Evolutionary conservation across 805 yeast genomes (phyloP).

Genomic region (Kluyveromyces nonfermentans): DNA sequence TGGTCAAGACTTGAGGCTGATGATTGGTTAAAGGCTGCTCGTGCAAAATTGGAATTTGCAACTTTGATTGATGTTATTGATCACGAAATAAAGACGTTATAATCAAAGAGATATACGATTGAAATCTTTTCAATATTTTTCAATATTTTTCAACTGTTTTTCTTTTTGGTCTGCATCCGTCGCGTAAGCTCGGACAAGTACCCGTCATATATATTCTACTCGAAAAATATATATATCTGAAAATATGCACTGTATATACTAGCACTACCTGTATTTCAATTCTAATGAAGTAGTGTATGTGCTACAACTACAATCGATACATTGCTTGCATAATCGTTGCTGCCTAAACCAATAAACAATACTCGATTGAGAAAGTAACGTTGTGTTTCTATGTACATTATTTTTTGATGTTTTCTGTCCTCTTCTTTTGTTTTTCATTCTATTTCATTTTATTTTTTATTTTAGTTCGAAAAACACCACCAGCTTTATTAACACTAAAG

Average conservation of each 20-base stretch:
- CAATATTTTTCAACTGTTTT: background rate
- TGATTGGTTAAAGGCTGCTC: slow-evolving; percentile 86
- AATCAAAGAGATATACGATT: slow-evolving; percentile 6
- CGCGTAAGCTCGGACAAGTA: background rate
- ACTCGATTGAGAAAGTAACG: too few relatives aligned
- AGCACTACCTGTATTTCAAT: background rate
- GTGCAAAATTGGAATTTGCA: slow-evolving; percentile 83
- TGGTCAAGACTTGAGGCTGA: slow-evolving; percentile 85
- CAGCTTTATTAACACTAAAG: background rate
- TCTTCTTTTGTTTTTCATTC: too few relatives aligned
- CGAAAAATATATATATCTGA: background rate
- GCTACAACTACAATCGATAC: too few relatives aligned
- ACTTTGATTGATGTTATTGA: slow-evolving; percentile 64
- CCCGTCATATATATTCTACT: background rate
- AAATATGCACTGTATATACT: background rate
- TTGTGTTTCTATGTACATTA: too few relatives aligned
- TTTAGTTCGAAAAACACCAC: background rate
- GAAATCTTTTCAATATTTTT: background rate
- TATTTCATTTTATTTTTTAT: too few relatives aligned
- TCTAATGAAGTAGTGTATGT: background rate
- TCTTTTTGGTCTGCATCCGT: background rate
- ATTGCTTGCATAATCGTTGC: too few relatives aligned
- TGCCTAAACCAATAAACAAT: too few relatives aligned
- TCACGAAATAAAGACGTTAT: slow-evolving; percentile 47
- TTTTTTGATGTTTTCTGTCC: background rate